Percentiles rank a stretch among this genome's conserved stretches.
Evolutionary conservation across 2,329 filamentous ascomycete genomes (phyloP).

Genomic region (Trichoderma cornu-damae): DNA sequence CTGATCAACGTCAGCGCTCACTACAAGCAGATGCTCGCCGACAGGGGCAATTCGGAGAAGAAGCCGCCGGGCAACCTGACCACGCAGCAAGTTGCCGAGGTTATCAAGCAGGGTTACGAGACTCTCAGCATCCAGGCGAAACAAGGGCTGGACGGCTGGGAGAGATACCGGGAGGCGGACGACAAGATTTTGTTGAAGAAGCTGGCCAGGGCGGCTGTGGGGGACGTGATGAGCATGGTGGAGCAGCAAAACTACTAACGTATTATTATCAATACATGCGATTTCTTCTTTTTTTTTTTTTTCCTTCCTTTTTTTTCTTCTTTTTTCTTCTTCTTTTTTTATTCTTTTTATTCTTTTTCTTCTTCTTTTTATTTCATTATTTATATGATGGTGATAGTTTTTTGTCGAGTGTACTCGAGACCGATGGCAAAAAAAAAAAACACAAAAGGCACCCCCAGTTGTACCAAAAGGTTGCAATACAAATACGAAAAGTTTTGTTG

Average conservation of each 20-base stretch:
- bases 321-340: neutral
- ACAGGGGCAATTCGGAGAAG: conserved; percentile 38
- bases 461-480: no score
- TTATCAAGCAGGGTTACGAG: conserved; percentile 96
- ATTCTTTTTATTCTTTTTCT: neutral
- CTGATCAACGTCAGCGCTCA: conserved; percentile 77
- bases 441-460: no score
- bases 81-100: conserved; percentile 75
- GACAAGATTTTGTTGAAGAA: conserved; percentile 81
- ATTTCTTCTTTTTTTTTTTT: neutral
- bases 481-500: no score
- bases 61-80: conserved; percentile 64
- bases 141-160: conserved; percentile 82
- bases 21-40: conserved; percentile 76
- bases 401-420: neutral
- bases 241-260: conserved; percentile 30
- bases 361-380: no score
- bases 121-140: conserved; percentile 86
- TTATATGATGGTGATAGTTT: neutral
- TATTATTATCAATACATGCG: neutral
- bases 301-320: neutral
- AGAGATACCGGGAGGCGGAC: conserved; percentile 79
- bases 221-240: conserved; percentile 50
- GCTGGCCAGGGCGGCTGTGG: conserved; percentile 72
- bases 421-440: neutral